Conservation (phyloP, 1,139 yeast genomes). For the Debaryomyces robertsiae region DNA sequence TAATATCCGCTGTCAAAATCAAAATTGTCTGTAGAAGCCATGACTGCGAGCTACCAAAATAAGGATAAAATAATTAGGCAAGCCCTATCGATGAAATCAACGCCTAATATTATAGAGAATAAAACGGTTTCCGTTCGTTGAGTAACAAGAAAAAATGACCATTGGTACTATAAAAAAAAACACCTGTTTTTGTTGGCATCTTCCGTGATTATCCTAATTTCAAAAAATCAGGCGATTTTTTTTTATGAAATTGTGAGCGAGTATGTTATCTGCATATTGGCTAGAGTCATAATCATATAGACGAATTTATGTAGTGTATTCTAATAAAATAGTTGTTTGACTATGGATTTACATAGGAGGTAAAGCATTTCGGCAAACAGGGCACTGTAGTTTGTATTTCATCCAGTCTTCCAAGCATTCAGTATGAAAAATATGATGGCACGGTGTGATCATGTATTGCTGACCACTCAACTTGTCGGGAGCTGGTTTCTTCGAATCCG, state of each 20-base stretch:
- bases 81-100: too few relatives aligned
- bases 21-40: conserved; percentile 22
- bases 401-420: conserved; percentile 91
- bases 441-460: conserved; percentile 87
- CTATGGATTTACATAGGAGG: conserved; percentile 55
- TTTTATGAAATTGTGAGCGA: conserved; percentile 4
- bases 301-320: too few relatives aligned
- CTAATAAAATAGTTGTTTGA: neutral
- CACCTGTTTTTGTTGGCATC: conserved; percentile 5
- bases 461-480: conserved; percentile 30
- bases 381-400: conserved; percentile 90
- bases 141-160: neutral
- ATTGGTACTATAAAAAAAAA: conserved; percentile 5
- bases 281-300: too few relatives aligned
- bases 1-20: conserved; percentile 21
- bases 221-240: conserved; percentile 8
- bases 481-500: conserved; percentile 17
- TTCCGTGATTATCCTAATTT: conserved; percentile 2
- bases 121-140: too few relatives aligned
- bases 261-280: too few relatives aligned
- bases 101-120: too few relatives aligned
- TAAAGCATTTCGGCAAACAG: conserved; percentile 82
- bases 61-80: neutral
- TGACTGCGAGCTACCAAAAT: neutral
- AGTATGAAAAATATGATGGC: conserved; percentile 86